Base-by-base conservation (phyloP, 257 asterid species). In the Salvia rosmarinus region DNA sequence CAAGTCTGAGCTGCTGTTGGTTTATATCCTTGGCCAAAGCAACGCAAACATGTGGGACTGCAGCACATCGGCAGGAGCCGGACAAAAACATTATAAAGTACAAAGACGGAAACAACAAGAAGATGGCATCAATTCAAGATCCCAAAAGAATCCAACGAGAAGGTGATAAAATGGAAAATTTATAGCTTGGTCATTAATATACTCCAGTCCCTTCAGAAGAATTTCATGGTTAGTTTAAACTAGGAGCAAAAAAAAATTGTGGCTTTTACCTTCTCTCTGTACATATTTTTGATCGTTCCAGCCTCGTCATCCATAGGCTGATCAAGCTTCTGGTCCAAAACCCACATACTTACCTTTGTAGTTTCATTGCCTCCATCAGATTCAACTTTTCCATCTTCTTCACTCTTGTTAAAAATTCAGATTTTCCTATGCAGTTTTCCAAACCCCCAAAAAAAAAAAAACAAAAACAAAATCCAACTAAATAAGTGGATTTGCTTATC, bases 301-400 rank as follows among this genome's bases (percentile, higher is more conserved):
- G 95, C 97, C 57, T 90, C 97, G 74, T 88, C 96, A 66, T 90
- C 97, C 97, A 90, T 90, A 28, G 96, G 87, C 74, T 89, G 96
- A 78, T 91, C 97, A 76, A 91, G 85, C 77, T 82, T 90, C 84
- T 70, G 67, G 47, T 57, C 75, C 59, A 70, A 58, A 70, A 37
- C 58, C 75, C 75, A 70, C 75, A 56, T 23, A 57, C 57, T 43
- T 25, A 67, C 67, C 34, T 28, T 42, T 9, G 44, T 25, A 57
- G 67, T 79, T 46, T 75, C 93, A 79, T 64, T 68, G 30, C 68
- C 88, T 16, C 79, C 87, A 59, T 84, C 87, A 66, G 71, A 83
- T 68, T 78, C 90, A 76, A 78, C 66, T 55, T 73, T 56, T 82
- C 78, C 79, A 75, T 75, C 51, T 19, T 34, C 9, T 32, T 11